These are phyloP conservation scores for Meira miltonrushii DNA, from an alignment of 1,284 basidiomycete genomes.

Conservation along the genomic window DNA sequence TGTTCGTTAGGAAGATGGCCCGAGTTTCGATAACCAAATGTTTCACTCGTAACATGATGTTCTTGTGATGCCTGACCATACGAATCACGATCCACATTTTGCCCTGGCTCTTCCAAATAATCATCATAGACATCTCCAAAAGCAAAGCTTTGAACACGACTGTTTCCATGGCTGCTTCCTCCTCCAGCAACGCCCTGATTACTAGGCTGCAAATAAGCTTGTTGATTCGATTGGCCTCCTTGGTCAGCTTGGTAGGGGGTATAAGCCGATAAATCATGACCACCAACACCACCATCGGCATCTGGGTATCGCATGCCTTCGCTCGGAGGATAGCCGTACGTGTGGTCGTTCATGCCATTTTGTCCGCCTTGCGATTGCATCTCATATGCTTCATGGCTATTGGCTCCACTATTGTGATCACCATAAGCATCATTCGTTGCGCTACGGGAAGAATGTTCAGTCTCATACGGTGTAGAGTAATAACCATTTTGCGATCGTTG, in stretches of 20 bases:
- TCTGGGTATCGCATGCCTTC: too few relatives aligned
- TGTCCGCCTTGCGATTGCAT: too few relatives aligned
- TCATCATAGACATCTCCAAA: slow-evolving; percentile 2
- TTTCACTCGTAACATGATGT: slow-evolving; percentile 5
- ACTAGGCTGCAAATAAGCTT: not conserved
- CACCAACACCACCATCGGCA: too few relatives aligned
- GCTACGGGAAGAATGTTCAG: too few relatives aligned
- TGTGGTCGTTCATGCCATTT: too few relatives aligned
- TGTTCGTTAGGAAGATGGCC: not conserved
- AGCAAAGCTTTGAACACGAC: slow-evolving; percentile 5
- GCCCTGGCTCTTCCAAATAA: slow-evolving; percentile 2
- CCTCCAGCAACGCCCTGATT: not conserved
- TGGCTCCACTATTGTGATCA: too few relatives aligned
- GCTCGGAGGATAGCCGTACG: too few relatives aligned
- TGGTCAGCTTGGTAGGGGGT: slow-evolving; percentile 14
- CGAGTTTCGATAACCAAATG: not conserved
- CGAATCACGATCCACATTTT: not conserved
- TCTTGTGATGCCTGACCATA: not conserved
- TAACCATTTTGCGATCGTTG: too few relatives aligned
- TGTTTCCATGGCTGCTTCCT: not conserved
- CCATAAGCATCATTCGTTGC: too few relatives aligned
- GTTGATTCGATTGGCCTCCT: not conserved
- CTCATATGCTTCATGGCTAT: too few relatives aligned
- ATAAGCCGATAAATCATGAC: slow-evolving; percentile 11
- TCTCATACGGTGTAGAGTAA: too few relatives aligned